phyloP scores from a whole-genome alignment of 176 grass and related monocot species.

The Rhynchospora tenuis region DNA sequence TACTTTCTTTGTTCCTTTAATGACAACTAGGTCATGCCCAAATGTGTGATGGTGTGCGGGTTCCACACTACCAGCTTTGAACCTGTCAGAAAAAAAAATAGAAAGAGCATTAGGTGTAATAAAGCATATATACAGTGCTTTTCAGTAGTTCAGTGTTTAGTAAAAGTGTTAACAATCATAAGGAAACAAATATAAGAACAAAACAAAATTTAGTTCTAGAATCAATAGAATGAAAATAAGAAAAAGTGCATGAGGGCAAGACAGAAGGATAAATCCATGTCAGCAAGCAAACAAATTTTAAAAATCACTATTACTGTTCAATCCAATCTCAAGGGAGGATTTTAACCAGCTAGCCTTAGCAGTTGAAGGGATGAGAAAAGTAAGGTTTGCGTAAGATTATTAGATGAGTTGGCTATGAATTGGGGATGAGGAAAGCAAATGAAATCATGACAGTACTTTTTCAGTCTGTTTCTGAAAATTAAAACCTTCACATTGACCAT shows the following conservation, averaged over 20 bases:
- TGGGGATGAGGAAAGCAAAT: too few species aligned
- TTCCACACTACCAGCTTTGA: conserved; percentile 93
- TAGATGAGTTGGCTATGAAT: too few species aligned
- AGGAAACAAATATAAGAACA: not conserved
- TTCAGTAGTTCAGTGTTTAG: not conserved
- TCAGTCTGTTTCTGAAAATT: too few species aligned
- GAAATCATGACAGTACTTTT: too few species aligned
- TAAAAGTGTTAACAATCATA: not conserved
- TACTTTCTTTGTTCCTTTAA: conserved; percentile 83
- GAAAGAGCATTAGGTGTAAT: not conserved
- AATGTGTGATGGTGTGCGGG: conserved; percentile 94
- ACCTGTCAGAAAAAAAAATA: conserved; percentile 23
- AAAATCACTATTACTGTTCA: not conserved
- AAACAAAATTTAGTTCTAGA: not conserved
- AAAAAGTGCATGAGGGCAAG: not conserved
- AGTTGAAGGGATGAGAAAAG: too few species aligned
- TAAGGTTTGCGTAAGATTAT: too few species aligned
- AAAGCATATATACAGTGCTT: not conserved
- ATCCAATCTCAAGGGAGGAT: not conserved
- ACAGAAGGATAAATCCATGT: not conserved
- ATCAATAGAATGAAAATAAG: not conserved
- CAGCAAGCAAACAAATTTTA: not conserved
- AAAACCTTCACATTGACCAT: too few species aligned
- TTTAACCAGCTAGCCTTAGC: too few species aligned
- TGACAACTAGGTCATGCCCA: conserved; percentile 86